phyloP scores from a whole-genome alignment of 2,329 filamentous ascomycete genomes.

The Leptographium galeiforme region DNA sequence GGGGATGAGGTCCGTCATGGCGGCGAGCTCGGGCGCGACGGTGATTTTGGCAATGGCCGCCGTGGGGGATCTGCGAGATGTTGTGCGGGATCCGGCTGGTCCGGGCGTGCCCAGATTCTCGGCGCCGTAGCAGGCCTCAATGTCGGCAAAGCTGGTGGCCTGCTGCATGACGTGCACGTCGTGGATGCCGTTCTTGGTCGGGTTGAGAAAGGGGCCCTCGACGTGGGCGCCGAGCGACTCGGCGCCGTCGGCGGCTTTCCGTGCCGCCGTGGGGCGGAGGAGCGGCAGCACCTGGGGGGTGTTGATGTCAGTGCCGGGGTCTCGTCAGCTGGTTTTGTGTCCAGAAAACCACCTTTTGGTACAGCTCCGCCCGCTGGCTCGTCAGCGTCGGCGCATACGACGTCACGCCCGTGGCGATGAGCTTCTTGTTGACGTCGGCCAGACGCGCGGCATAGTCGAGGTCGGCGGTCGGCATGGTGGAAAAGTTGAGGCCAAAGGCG shows the following conservation, averaged over 20 bases:
- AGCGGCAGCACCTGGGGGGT: constrained; percentile 50
- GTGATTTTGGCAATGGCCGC: constrained; percentile 69
- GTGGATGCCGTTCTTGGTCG: constrained; percentile 77
- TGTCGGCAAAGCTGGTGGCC: constrained; percentile 48
- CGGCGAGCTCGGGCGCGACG: constrained; percentile 66
- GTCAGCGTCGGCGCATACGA: constrained; percentile 78
- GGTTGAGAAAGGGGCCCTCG: constrained; percentile 78
- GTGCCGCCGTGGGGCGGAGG: constrained; percentile 55
- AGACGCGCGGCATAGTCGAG: constrained; percentile 61
- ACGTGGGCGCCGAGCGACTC: constrained; percentile 84
- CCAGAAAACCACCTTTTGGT: constrained; percentile 42
- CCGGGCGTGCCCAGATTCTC: constrained; percentile 44
- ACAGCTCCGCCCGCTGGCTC: constrained; percentile 68
- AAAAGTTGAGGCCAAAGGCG: constrained; percentile 87
- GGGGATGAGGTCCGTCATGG: constrained; percentile 51
- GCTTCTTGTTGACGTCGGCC: constrained; percentile 51
- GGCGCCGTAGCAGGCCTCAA: constrained; percentile 59
- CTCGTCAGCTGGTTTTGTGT: too few relatives aligned
- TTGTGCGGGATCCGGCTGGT: too few relatives aligned
- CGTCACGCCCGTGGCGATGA: constrained; percentile 72
- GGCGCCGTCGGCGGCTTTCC: constrained; percentile 54
- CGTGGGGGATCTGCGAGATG: too few relatives aligned
- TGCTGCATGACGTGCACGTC: constrained; percentile 56
- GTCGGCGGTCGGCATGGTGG: constrained; percentile 33
- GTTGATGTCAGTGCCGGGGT: too few relatives aligned